Evolutionary conservation across 495 filamentous ascomycete species (phyloP).

Genomic region (Trichoderma asperelloides): DNA sequence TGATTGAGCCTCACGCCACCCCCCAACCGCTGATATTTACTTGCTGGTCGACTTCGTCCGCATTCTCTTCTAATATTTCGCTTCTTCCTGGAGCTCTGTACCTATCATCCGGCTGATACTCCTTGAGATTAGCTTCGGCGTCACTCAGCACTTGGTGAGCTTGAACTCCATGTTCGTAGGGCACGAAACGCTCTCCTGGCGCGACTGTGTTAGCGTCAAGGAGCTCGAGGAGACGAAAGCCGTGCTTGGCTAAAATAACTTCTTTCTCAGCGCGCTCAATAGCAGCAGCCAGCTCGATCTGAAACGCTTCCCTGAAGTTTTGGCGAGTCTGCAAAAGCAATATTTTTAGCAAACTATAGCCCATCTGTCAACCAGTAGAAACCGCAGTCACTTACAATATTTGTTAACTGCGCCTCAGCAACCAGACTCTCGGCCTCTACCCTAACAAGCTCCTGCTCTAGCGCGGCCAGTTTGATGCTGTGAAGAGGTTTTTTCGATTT

Average conservation of each 20-base stretch:
- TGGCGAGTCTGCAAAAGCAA: constrained; percentile 57
- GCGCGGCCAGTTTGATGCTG: constrained; percentile 60
- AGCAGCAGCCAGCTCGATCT: constrained; percentile 72
- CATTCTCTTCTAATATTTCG: neutral
- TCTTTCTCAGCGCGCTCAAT: constrained; percentile 97
- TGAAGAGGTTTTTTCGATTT: constrained; percentile 76
- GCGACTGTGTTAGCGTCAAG: constrained; percentile 89
- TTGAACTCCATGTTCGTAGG: constrained; percentile 53
- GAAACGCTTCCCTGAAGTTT: constrained; percentile 90
- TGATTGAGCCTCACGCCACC: neutral
- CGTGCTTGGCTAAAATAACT: constrained; percentile 82
- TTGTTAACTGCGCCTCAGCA: constrained; percentile 92
- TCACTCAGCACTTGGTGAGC: constrained; percentile 85
- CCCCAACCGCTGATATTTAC: neutral
- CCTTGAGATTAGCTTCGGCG: constrained; percentile 75
- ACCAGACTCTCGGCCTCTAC: constrained; percentile 93
- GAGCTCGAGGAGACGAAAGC: constrained; percentile 71
- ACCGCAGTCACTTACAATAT: constrained; percentile 54
- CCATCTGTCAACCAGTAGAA: constrained; percentile 7
- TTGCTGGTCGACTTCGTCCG: neutral
- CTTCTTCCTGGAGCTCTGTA: constrained; percentile 26
- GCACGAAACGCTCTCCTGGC: constrained; percentile 65
- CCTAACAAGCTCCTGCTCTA: constrained; percentile 93
- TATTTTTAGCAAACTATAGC: neutral
- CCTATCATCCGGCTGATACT: constrained; percentile 49